A percentile compares a stretch with the other conserved stretches of the same genome.
These are phyloP conservation scores for Cercospora sojina DNA, from an alignment of 2,329 filamentous ascomycete species.

Conservation along the genomic window DNA sequence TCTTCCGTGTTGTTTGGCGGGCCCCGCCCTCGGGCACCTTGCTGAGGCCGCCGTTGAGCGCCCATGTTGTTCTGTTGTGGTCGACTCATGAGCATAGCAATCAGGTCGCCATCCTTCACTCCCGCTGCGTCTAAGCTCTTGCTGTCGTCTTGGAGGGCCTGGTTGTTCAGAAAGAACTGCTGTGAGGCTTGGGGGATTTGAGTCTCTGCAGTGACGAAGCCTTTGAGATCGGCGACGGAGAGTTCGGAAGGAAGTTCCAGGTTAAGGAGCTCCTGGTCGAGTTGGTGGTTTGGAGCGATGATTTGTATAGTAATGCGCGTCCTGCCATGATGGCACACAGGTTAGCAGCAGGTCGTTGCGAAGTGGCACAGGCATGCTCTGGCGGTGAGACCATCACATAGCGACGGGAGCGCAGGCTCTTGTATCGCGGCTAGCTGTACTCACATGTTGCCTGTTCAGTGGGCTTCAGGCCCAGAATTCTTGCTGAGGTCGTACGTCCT, in stretches of 20 bases:
- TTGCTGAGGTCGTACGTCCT: slow-evolving; percentile 21
- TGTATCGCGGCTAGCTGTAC: slow-evolving; percentile 23
- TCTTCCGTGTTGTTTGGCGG: slow-evolving; percentile 32
- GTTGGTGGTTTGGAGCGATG: slow-evolving; percentile 66
- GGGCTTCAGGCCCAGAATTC: slow-evolving; percentile 8
- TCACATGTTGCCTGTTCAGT: slow-evolving; percentile 32
- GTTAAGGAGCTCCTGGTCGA: slow-evolving; percentile 72
- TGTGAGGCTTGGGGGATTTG: slow-evolving; percentile 70
- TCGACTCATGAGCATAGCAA: slow-evolving; percentile 72
- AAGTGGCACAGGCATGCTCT: slow-evolving; percentile 30
- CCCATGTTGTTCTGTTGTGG: slow-evolving; percentile 43
- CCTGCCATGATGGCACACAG: slow-evolving; percentile 52
- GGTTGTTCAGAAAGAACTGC: slow-evolving; percentile 87
- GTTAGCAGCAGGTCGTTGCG: slow-evolving; percentile 25
- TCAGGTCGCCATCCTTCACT: slow-evolving; percentile 86
- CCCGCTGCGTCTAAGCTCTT: slow-evolving; percentile 80
- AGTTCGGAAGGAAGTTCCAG: slow-evolving; percentile 81
- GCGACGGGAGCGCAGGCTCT: slow-evolving; percentile 11
- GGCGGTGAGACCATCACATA: slow-evolving; percentile 32
- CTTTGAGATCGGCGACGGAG: slow-evolving; percentile 81
- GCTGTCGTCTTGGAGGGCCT: slow-evolving; percentile 70
- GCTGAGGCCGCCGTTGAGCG: slow-evolving; percentile 41
- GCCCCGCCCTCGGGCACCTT: slow-evolving; percentile 23
- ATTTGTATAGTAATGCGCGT: slow-evolving; percentile 80
- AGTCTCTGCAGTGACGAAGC: slow-evolving; percentile 81